Base-by-base conservation (phyloP, 2,329 filamentous ascomycete species). In the Rutstroemia sp. region DNA sequence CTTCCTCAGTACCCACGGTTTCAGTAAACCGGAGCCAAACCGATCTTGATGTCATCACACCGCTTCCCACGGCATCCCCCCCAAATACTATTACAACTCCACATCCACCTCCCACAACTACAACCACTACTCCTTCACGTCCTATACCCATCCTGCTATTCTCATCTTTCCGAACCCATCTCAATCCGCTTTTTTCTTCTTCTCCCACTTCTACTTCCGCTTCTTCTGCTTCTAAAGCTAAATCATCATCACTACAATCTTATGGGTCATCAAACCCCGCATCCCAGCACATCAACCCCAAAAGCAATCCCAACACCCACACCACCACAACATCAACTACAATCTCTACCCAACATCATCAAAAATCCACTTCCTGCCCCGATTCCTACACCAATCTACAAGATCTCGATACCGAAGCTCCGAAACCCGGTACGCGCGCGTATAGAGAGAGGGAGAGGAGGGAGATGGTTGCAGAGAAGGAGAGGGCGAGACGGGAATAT, bases 371-470 rank as follows among this genome's bases (percentile, higher is more conserved):
- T 30, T 30, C n/a, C 6, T 2, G 4, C 37, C 37, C 37, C 10
- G 37, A 39, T 39, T 4, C 37, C 3, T 12, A 39, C 37, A n/a
- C 37, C 10, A 4, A n/a, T 39, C n/a, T 44, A n/a, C 41, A 44
- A 44, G 16, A 44, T 12, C 19, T 19, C 10, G 42, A 55, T 44
- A 51, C 59, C 21, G 58, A 54, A 51, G 58, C 53, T 16, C 48
- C n/a, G 1, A 49, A 27, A 21, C 34, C 19, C 14, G 65, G 64
- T 3, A 63, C 61, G 1, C 30, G 63, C 10, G 61, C 60, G 21
- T 67, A 64, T 42, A 60, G 61, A 4, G 64, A 67, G 50, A 51
- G 60, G 1, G 61, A 63, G 48, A 54, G 57, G 17, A 48, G 60
- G 5, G 57, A 59, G 12, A 51, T 25, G 23, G 2, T 39, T 16